These are phyloP conservation scores for Cladosporium halotolerans DNA, from an alignment of 2,329 filamentous ascomycete species.

Conservation along the genomic window DNA sequence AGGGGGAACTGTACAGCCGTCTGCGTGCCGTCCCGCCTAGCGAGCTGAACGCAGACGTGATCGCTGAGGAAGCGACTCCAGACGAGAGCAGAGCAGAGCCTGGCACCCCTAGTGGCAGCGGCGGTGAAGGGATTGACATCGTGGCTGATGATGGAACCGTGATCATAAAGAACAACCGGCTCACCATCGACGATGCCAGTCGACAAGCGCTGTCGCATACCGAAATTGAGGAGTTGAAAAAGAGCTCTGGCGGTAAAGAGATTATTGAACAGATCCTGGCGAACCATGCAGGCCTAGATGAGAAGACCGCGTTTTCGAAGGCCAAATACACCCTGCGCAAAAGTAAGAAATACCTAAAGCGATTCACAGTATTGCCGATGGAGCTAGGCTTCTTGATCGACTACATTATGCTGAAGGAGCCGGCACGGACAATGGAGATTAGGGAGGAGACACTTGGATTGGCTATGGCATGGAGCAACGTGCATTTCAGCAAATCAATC, in stretches of 20 bases:
- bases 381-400: constrained; percentile 70
- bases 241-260: constrained; percentile 69
- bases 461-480: constrained; percentile 82
- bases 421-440: constrained; percentile 75
- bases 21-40: constrained; percentile 72
- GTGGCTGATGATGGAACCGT: constrained; percentile 43
- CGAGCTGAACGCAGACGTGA: constrained; percentile 74
- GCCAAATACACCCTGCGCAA: constrained; percentile 96
- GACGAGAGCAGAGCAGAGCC: constrained; percentile 27
- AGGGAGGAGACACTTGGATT: constrained; percentile 77
- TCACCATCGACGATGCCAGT: constrained; percentile 56
- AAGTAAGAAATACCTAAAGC: constrained; percentile 83
- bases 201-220: constrained; percentile 69
- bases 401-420: constrained; percentile 75
- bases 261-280: constrained; percentile 89
- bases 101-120: constrained; percentile 10
- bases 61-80: constrained; percentile 52
- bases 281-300: constrained; percentile 80
- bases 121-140: constrained; percentile 35
- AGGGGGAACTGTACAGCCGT: constrained; percentile 58
- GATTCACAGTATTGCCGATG: constrained; percentile 78
- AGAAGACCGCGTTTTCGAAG: constrained; percentile 89
- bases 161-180: constrained; percentile 55
- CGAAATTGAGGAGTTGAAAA: constrained; percentile 67
- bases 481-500: constrained; percentile 58